Percentiles rank a stretch among this genome's conserved stretches.
phyloP scores from a whole-genome alignment of 305 asterid genomes.

The Withania somnifera region DNA sequence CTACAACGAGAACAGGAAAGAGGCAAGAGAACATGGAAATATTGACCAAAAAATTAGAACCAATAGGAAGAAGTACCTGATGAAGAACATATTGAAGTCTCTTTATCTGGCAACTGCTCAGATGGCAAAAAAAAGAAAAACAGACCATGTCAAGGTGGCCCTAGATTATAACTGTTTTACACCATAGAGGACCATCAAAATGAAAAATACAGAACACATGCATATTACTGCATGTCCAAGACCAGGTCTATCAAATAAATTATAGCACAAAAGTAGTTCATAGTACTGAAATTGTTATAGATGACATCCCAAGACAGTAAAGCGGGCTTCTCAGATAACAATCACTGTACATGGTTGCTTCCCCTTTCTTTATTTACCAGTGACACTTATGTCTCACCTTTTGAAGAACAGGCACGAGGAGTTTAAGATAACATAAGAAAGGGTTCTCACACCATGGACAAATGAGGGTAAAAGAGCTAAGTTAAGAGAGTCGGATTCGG shows the following conservation, averaged over 20 bases:
- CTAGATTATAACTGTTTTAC: constrained; percentile 11
- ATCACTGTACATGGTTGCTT: background rate
- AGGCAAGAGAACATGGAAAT: background rate
- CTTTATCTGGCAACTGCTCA: constrained; percentile 20
- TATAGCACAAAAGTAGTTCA: background rate
- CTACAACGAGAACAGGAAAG: background rate
- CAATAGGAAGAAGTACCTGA: constrained; percentile 24
- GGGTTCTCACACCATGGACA: background rate
- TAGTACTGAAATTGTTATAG: background rate
- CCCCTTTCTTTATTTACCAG: background rate
- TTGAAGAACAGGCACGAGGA: background rate
- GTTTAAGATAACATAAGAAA: background rate
- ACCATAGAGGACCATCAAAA: background rate
- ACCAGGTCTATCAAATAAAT: background rate
- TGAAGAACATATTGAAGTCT: constrained; percentile 15
- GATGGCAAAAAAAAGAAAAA: constrained; percentile 13
- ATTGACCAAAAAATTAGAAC: background rate
- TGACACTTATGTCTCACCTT: background rate
- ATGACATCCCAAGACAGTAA: background rate
- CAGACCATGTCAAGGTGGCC: constrained; percentile 18
- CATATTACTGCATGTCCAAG: background rate
- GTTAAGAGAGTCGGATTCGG: background rate
- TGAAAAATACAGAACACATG: background rate
- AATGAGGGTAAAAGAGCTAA: background rate
- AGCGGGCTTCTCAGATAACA: background rate